phyloP scores from a whole-genome alignment of 345 rosid genomes.

The Balakata baccata region DNA sequence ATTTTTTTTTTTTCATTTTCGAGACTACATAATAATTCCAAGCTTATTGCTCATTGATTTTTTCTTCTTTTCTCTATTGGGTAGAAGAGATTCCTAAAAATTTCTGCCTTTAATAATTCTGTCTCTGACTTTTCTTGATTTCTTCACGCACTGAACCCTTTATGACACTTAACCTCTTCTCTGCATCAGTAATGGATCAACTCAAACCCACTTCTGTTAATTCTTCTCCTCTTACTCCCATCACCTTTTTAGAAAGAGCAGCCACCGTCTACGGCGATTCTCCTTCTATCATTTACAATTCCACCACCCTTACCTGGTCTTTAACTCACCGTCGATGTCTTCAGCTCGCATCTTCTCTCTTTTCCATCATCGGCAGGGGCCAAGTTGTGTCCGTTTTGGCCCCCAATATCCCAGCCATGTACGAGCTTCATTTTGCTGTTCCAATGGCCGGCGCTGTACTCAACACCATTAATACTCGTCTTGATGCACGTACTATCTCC shows the following conservation, averaged over 20 bases:
- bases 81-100: no score
- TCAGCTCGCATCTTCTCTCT: constrained; percentile 22
- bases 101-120: no score
- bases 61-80: no score
- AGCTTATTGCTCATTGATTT: no score
- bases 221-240: constrained; percentile 16
- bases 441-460: constrained; percentile 27
- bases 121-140: no score
- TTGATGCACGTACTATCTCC: constrained; percentile 27
- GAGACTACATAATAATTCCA: no score
- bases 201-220: constrained; percentile 10
- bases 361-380: constrained; percentile 7
- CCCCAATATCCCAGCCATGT: constrained; percentile 21
- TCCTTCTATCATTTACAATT: constrained; percentile 18
- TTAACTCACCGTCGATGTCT: constrained; percentile 27
- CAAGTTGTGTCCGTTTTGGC: constrained; percentile 26
- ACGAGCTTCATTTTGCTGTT: constrained; percentile 30
- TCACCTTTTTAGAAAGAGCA: constrained; percentile 19
- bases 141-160: no score
- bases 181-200: constrained; percentile 5
- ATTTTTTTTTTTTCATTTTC: no score
- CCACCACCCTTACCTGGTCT: constrained; percentile 22
- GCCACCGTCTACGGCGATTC: constrained; percentile 20
- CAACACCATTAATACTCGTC: constrained; percentile 24
- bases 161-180: not conserved